Conservation (phyloP, 2,329 filamentous ascomycete genomes). For the Neospermospora avenae region DNA sequence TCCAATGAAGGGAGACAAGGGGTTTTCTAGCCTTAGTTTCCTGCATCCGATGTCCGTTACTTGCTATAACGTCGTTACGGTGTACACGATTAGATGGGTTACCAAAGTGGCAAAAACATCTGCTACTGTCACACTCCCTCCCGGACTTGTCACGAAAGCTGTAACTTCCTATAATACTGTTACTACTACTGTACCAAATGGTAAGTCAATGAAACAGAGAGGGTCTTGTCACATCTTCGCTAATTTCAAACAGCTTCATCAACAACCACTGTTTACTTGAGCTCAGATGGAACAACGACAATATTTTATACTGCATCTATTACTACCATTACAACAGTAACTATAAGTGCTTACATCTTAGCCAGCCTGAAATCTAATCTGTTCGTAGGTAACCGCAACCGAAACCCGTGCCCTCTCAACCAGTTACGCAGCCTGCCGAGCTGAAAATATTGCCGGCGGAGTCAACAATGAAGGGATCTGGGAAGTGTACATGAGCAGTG, state of each 20-base stretch:
- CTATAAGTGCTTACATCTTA: background rate
- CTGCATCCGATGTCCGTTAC: background rate
- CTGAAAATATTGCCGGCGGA: background rate
- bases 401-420: background rate
- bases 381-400: background rate
- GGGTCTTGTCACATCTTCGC: background rate
- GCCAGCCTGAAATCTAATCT: background rate
- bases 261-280: background rate
- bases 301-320: background rate
- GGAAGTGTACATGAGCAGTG: background rate
- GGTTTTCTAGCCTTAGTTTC: background rate
- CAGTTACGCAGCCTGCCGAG: background rate
- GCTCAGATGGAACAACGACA: background rate
- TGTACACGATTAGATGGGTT: background rate
- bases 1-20: background rate
- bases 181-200: background rate
- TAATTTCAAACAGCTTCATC: background rate
- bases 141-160: background rate
- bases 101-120: background rate
- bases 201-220: background rate
- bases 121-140: background rate
- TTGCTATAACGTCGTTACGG: background rate
- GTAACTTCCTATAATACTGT: background rate
- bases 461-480: slow-evolving; percentile 3
- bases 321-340: background rate